These are phyloP conservation scores for Microbotryomycetes sp. DNA, from an alignment of 1,284 basidiomycete species.

Conservation along the genomic window DNA sequence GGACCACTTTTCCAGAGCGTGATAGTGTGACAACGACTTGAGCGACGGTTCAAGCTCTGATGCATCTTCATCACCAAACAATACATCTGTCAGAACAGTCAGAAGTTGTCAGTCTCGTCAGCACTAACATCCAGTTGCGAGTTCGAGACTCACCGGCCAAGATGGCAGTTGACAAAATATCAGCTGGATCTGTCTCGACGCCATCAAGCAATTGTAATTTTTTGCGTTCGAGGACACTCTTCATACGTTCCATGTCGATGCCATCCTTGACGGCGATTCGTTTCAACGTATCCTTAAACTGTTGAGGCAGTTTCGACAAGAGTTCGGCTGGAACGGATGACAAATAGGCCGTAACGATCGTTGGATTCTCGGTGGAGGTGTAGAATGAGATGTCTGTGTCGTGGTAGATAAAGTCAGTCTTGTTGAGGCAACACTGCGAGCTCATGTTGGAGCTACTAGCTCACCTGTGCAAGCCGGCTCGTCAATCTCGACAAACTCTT, in stretches of 20 bases:
- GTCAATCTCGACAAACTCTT: constrained; percentile 88
- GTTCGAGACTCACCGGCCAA: constrained; percentile 42
- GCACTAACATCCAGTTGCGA: constrained; percentile 36
- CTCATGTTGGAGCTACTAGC: constrained; percentile 37
- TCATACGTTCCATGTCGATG: constrained; percentile 88
- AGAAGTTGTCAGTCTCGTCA: constrained; percentile 54
- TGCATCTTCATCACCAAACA: constrained; percentile 81
- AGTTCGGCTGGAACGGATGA: constrained; percentile 77
- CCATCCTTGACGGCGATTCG: constrained; percentile 63
- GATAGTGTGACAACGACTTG: constrained; percentile 72
- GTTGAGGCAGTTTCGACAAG: constrained; percentile 63
- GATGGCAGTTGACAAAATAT: constrained; percentile 42
- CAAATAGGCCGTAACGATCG: constrained; percentile 69
- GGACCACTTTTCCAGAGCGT: constrained; percentile 61
- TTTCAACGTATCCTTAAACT: constrained; percentile 63
- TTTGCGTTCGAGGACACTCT: constrained; percentile 77
- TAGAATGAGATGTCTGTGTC: constrained; percentile 74
- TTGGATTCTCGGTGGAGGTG: constrained; percentile 63
- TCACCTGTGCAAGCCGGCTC: constrained; percentile 74
- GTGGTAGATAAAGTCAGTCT: too few species aligned
- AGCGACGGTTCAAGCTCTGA: constrained; percentile 67
- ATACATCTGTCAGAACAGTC: constrained; percentile 60
- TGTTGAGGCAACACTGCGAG: background rate
- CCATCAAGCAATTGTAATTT: constrained; percentile 48
- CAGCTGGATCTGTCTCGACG: constrained; percentile 45